phyloP scores from a whole-genome alignment of 2,329 filamentous ascomycete genomes.

The Colletotrichum tropicicola region DNA sequence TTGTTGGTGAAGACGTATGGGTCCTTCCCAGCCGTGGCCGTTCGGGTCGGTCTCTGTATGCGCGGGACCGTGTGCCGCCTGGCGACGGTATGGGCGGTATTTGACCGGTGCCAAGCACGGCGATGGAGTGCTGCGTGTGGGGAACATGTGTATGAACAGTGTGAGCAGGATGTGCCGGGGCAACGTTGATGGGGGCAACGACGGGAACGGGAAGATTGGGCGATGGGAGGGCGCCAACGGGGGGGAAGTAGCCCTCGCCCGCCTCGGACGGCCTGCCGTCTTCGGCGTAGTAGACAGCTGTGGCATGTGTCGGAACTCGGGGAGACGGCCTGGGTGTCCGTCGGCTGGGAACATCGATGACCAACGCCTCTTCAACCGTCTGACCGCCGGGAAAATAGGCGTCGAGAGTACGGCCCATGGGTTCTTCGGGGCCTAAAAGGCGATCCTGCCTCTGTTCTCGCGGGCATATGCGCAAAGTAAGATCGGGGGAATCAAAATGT shows the following conservation, averaged over 20 bases:
- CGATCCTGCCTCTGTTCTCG: constrained; percentile 75
- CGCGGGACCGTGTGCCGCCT: constrained; percentile 67
- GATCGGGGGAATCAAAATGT: constrained; percentile 89
- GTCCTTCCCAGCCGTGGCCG: constrained; percentile 73
- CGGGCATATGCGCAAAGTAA: constrained; percentile 80
- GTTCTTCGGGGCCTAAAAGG: constrained; percentile 84
- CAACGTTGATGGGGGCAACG: constrained; percentile 44
- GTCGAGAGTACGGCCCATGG: constrained; percentile 80
- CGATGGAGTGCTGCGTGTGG: constrained; percentile 71
- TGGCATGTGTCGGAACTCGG: constrained; percentile 55
- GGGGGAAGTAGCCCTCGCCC: constrained; percentile 85
- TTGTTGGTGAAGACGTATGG: constrained; percentile 84
- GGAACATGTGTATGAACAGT: constrained; percentile 30
- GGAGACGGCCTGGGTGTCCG: constrained; percentile 86
- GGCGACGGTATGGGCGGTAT: constrained; percentile 85
- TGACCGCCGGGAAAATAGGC: constrained; percentile 88
- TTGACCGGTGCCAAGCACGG: constrained; percentile 83
- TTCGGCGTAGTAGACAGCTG: constrained; percentile 66
- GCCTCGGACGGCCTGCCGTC: constrained; percentile 73
- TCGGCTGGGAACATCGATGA: constrained; percentile 85
- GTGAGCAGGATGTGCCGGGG: constrained; percentile 35
- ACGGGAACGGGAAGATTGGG: constrained; percentile 51
- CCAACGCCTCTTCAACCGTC: constrained; percentile 84
- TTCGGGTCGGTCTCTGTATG: constrained; percentile 64
- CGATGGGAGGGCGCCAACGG: constrained; percentile 57